These are phyloP conservation scores for Paramecium sonneborni DNA, from an alignment of 73 alveolate genomes.

Conservation along the genomic window DNA sequence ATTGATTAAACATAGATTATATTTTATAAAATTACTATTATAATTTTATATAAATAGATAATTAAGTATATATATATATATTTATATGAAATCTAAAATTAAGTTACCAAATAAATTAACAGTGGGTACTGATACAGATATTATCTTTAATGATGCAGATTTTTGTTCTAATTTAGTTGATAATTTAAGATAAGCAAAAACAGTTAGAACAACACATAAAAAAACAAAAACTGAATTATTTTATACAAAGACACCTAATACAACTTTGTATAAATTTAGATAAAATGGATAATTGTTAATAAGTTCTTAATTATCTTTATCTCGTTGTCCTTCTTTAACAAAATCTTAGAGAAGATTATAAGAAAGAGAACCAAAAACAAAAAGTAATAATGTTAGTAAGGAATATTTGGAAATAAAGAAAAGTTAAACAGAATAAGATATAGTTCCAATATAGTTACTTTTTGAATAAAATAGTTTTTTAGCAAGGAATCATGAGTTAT, in stretches of 20 bases:
- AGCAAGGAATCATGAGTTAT: conserved; percentile 4
- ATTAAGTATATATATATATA: not conserved
- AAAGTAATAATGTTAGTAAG: not conserved
- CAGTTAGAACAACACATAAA: not conserved
- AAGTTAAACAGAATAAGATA: not conserved
- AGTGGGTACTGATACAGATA: conserved; percentile 15
- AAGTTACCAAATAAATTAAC: not conserved
- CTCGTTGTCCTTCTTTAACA: conserved; percentile 1
- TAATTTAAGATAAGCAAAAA: not conserved
- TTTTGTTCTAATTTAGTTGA: not conserved
- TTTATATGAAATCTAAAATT: conserved; percentile 29
- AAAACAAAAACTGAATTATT: not conserved
- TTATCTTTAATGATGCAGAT: conserved; percentile 14
- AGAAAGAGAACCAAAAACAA: not conserved
- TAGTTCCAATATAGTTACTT: not conserved
- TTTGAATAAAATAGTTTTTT: not conserved
- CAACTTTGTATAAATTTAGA: conserved; percentile 5
- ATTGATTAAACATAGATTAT: not conserved
- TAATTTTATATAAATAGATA: no score
- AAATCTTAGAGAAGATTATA: not conserved
- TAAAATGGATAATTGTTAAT: not conserved
- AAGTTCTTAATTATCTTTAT: not conserved
- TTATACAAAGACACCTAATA: not conserved
- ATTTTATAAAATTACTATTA: no score
- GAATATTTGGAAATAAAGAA: conserved; percentile 14